Evolutionary conservation across 148 eudicot genomes (phyloP).

Genomic region (Oxyria digyna): DNA sequence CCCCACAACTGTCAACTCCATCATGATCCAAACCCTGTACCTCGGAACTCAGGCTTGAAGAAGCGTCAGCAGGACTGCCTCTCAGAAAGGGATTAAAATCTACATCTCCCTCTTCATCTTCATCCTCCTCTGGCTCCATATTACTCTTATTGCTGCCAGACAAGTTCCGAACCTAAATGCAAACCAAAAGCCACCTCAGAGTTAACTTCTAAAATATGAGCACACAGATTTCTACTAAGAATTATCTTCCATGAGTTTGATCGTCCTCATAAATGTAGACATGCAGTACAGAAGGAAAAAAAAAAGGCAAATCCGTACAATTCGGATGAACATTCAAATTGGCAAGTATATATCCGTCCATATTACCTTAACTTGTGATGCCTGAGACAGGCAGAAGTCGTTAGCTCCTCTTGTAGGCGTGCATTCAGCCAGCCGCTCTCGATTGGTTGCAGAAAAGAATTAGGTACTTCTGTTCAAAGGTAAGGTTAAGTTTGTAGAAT

Average conservation of each 20-base stretch:
- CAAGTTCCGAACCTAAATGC: too few species aligned
- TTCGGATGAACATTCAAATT: too few species aligned
- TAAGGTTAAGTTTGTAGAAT: too few species aligned
- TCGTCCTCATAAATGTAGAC: neutral
- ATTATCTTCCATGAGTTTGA: neutral
- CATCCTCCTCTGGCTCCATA: slow-evolving; percentile 31
- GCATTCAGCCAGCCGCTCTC: too few species aligned
- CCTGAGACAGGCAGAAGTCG: too few species aligned
- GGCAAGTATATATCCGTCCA: neutral
- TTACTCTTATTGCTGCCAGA: slow-evolving; percentile 8
- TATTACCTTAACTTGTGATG: too few species aligned
- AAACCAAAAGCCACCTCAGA: too few species aligned
- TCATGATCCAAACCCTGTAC: slow-evolving; percentile 61
- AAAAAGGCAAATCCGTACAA: too few species aligned
- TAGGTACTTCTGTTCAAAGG: too few species aligned
- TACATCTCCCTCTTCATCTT: slow-evolving; percentile 79
- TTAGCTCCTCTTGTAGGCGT: too few species aligned
- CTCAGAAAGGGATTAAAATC: slow-evolving; percentile 82
- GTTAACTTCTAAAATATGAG: neutral
- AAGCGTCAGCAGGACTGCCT: slow-evolving; percentile 59
- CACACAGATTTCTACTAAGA: neutral
- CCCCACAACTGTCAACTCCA: slow-evolving; percentile 41
- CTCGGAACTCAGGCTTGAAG: slow-evolving; percentile 89
- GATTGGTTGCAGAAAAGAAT: too few species aligned
- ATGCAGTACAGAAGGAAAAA: too few species aligned